phyloP scores from a whole-genome alignment of 306 rosid genomes.

The Medicago lupulina region DNA sequence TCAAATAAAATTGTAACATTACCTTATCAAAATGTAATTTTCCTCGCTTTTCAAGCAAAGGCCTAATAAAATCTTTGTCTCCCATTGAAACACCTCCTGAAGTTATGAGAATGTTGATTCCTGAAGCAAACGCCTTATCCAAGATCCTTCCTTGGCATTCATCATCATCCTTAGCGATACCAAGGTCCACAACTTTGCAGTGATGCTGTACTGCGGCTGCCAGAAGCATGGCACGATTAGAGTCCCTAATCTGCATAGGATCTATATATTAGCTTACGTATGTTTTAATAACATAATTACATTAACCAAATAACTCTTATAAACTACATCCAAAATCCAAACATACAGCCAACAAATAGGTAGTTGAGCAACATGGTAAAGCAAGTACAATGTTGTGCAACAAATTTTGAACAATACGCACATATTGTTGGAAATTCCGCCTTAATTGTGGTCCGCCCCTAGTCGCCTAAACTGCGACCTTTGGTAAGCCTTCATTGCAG shows the following conservation, averaged over 20 bases:
- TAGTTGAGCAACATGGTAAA: slow-evolving; percentile 13
- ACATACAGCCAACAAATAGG: slow-evolving; percentile 29
- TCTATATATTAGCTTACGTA: slow-evolving; percentile 41
- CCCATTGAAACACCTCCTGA: slow-evolving; percentile 99
- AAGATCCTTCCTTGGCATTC: slow-evolving; percentile 68
- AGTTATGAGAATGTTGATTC: slow-evolving; percentile 80
- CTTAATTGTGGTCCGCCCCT: too few species aligned
- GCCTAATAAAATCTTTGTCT: slow-evolving; percentile 91
- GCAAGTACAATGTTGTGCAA: not conserved
- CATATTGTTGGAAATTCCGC: too few species aligned
- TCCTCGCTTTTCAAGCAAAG: slow-evolving; percentile 80
- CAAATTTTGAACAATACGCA: slow-evolving; percentile 7
- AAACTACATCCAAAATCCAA: slow-evolving; percentile 19
- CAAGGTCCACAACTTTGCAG: slow-evolving; percentile 84
- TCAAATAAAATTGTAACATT: slow-evolving; percentile 24
- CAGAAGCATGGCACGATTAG: slow-evolving; percentile 90
- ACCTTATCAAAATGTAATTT: slow-evolving; percentile 77
- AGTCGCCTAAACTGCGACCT: too few species aligned
- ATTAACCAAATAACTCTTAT: slow-evolving; percentile 23
- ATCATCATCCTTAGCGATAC: slow-evolving; percentile 84
- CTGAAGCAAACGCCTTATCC: slow-evolving; percentile 76
- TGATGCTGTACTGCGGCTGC: slow-evolving; percentile 78
- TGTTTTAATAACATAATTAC: slow-evolving; percentile 20
- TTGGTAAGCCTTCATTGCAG: too few species aligned
- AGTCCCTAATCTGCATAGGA: slow-evolving; percentile 88